Base-by-base conservation (phyloP, 495 filamentous ascomycete species). In the Melanomma pulvis-pyrius region DNA sequence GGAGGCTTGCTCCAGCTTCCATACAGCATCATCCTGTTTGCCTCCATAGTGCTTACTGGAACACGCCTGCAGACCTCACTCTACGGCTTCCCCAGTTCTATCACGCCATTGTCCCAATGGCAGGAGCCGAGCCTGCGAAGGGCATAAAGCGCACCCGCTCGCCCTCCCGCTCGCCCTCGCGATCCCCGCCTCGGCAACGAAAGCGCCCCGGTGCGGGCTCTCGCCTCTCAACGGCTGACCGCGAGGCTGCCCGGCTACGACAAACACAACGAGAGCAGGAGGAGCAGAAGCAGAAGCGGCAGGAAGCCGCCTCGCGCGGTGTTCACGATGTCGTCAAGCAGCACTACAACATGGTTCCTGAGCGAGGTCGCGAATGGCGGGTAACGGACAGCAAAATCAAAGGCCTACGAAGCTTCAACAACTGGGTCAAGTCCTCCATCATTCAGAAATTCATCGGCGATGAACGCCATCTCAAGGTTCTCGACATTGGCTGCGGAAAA, bases 401-500 rank as follows among this genome's bases (percentile, higher is more conserved):
- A 77, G 94, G 94, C 0, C 80, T 98, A 55, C 87, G 94, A 21
- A 90, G 87, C 69, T 96, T 96, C 81, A 98, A 98, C 78, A 98
- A 98, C 74, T 98, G 94, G 94, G 84, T 98, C 75, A 98, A 98
- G 82, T 96, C 91, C 75, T 92, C 89, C 15, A 83, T 97, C 61
- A 97, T 98, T 68, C 92, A 97, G 74, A 98, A 97, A 74, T 98
- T 97, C 77, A 91, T 91, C 1, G 92, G 91, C 0, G 87, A 88
- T 54, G 92, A 96, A 75, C 86, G 89, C 47, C 11, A 80, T 78
- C 60, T 97, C 24, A 79, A 91, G 7, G 91, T 98, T 22, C 82
- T 98, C 46, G 94, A 98, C 71, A 84, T 98, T 72, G 94, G 96
- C 26, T 98, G 94, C 76, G 94, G 94, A 24, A 98, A 98, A 77